Percentiles rank a stretch among this genome's conserved stretches.
Conservation (phyloP, 352 stramenopile species). For the Globisporangium spinosum region DNA sequence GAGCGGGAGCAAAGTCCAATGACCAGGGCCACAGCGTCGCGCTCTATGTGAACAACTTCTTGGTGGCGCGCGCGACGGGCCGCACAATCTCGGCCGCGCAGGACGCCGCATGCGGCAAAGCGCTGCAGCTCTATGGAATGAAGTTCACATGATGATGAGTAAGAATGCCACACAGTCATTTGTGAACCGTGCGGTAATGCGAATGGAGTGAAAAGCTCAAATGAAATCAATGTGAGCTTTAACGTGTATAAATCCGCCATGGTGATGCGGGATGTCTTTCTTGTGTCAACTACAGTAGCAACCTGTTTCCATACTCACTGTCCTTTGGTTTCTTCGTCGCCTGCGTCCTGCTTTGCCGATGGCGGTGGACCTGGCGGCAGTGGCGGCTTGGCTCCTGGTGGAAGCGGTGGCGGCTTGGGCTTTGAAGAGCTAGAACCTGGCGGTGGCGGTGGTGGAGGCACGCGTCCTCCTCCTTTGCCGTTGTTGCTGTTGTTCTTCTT, state of each 20-base stretch:
- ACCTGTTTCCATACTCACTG: conserved; percentile 6
- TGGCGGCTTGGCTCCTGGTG: conserved; percentile 56
- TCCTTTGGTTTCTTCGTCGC: conserved; percentile 32
- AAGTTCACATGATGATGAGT: conserved; percentile 34
- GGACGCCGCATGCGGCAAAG: conserved; percentile 62
- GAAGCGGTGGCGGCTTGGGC: conserved; percentile 50
- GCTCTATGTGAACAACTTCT: conserved; percentile 62
- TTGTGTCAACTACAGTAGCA: background rate
- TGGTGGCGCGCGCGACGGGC: conserved; percentile 54
- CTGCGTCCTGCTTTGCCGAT: conserved; percentile 17
- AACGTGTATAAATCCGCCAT: background rate
- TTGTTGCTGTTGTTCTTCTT: conserved; percentile 18
- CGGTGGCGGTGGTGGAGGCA: conserved; percentile 29
- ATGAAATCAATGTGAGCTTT: background rate
- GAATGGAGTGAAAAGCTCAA: background rate
- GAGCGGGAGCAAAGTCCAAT: background rate
- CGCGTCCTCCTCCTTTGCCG: conserved; percentile 20
- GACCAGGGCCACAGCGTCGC: conserved; percentile 48
- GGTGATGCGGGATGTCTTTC: background rate
- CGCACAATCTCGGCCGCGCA: conserved; percentile 68
- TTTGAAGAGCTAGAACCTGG: conserved; percentile 28
- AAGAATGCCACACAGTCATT: background rate
- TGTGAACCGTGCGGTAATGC: background rate
- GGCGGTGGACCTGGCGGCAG: conserved; percentile 55
- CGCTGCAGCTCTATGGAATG: conserved; percentile 64